Percentiles rank a stretch among this genome's conserved stretches.
Conservation (phyloP, 2,329 filamentous ascomycete genomes). For the Chaetomium sp. region DNA sequence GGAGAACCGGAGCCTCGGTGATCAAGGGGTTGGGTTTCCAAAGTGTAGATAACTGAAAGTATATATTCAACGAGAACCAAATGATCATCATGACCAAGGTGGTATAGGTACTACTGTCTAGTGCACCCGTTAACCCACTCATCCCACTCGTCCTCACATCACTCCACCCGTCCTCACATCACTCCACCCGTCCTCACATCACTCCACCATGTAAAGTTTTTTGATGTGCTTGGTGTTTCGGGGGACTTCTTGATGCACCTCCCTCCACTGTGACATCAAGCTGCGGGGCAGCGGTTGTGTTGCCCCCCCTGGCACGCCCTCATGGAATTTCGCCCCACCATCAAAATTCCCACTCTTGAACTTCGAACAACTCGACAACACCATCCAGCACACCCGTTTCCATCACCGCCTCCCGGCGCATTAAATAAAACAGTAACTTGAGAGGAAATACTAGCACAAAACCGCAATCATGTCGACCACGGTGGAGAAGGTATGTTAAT, state of each 20-base stretch:
- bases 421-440: neutral
- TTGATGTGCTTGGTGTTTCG: neutral
- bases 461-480: constrained; percentile 83
- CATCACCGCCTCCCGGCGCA: constrained; percentile 8
- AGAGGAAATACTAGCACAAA: constrained; percentile 1
- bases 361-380: constrained; percentile 22
- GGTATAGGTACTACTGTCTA: neutral
- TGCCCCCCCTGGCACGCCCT: neutral
- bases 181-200: no score
- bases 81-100: neutral
- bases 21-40: neutral
- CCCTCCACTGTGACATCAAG: constrained; percentile 5
- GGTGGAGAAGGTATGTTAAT: constrained; percentile 80
- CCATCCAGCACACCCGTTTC: constrained; percentile 3
- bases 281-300: constrained; percentile 10
- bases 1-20: neutral
- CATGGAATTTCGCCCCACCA: constrained; percentile 35
- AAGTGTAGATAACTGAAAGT: constrained; percentile 10
- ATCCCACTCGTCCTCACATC: no score
- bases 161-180: no score
- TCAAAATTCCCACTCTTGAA: constrained; percentile 36
- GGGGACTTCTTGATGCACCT: neutral
- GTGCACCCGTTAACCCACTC: neutral
- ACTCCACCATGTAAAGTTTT: no score
- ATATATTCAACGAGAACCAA: neutral